A percentile compares a stretch with the other conserved stretches of the same genome.
Evolutionary conservation across 1,284 basidiomycete genomes (phyloP).

Genomic region (Phylloporus sp.): DNA sequence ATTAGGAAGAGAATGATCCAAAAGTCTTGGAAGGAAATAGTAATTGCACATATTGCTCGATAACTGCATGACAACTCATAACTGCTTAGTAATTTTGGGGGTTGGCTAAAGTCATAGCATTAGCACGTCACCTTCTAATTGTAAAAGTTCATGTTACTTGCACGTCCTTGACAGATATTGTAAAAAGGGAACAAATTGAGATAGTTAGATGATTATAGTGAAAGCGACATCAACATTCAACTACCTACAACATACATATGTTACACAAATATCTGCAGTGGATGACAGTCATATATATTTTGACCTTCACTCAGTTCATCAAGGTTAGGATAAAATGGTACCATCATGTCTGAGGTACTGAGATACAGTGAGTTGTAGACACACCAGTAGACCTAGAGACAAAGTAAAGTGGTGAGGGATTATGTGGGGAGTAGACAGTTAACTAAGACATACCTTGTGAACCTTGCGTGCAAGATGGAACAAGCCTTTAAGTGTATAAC

Average conservation of each 20-base stretch:
- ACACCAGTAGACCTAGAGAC: conserved; percentile 76
- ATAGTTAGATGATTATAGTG: conserved; percentile 10
- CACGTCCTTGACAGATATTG: too few relatives aligned
- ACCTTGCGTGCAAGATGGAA: conserved; percentile 98
- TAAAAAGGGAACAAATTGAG: background rate
- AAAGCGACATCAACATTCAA: conserved; percentile 11
- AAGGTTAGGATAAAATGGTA: conserved; percentile 94
- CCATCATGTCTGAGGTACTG: conserved; percentile 87
- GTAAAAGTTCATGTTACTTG: too few relatives aligned
- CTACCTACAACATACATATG: conserved; percentile 6
- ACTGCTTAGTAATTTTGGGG: too few relatives aligned
- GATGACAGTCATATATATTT: conserved; percentile 87
- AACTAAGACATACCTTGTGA: conserved; percentile 69
- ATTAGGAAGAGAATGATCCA: too few relatives aligned
- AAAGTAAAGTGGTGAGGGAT: conserved; percentile 1
- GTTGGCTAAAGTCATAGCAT: too few relatives aligned
- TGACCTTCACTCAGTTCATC: conserved; percentile 86
- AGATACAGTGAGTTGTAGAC: conserved; percentile 92
- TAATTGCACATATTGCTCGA: too few relatives aligned
- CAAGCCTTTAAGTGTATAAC: conserved; percentile 90
- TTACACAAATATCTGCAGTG: conserved; percentile 81
- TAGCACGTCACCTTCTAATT: background rate
- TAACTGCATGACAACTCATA: too few relatives aligned
- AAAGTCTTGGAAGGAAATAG: too few relatives aligned
- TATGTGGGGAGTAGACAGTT: conserved; percentile 8